Base-by-base conservation (phyloP, 2,329 filamentous ascomycete genomes). In the Colletotrichum gigasporum region DNA sequence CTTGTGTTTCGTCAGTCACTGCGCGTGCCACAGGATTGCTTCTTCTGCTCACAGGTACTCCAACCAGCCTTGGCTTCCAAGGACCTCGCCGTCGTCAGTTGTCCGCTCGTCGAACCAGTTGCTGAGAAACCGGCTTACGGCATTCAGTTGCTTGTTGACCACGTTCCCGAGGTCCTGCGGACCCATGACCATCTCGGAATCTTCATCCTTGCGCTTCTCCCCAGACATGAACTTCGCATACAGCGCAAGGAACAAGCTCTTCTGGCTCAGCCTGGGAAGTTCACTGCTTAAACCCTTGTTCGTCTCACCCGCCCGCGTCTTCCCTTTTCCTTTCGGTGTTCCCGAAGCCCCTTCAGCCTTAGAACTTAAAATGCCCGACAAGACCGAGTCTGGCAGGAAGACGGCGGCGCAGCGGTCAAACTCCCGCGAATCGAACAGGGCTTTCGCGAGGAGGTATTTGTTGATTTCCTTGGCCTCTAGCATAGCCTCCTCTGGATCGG, bases 111-210 rank as follows among this genome's bases (percentile, higher is more conserved):
- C 83, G 71, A 98, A 95, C 90, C 94, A 97, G 20, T 87, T 85
- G 69, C 96, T 90, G 30, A 99, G 81, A 30, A 91, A 90, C 6
- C 90, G 87, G 18, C 91, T 90, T 35, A 98, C 87, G 0, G 87
- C 84, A 2, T 91, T 83, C 28, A 99, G 80, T 75, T 98, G 93
- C 75, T 94, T 93, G 76, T 99, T 99, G 63, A 88, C 79, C 2
- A 93, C 92, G 30, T 90, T 90, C 1, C 94, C 94, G 12, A 93
- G 89, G 77, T 99, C 96, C 63, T 94, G 90, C 1, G 96, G 95
- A 0, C 96, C 96, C 78, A 98, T 88, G 52, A 99, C 92, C 91
- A 97, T 97, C 79, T 99, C 96, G 20, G 92, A 93, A 62, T 98
- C 95, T 77, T 99, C 96, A 71, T 97, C 93, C 77, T 95, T 97